phyloP scores from a whole-genome alignment of 768 basidiomycete genomes.

The Cantharellus anzutake region DNA sequence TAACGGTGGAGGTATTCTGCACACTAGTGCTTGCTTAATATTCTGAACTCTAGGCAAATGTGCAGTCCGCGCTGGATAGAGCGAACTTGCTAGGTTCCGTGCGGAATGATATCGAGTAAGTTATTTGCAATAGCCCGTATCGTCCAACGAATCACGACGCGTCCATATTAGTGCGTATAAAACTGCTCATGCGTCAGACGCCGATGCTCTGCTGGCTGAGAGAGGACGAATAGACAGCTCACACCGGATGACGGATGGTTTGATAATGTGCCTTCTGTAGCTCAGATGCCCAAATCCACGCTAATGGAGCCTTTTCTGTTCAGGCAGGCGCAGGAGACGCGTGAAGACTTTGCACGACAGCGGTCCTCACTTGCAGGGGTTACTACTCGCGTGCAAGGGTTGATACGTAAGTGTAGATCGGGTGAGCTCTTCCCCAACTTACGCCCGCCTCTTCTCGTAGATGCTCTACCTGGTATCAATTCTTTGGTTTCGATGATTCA shows the following conservation, averaged over 20 bases:
- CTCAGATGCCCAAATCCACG: no score
- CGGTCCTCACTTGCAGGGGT: slow-evolving; percentile 55
- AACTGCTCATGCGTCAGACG: slow-evolving; percentile 40
- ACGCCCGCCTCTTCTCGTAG: slow-evolving; percentile 20
- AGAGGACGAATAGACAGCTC: slow-evolving; percentile 79
- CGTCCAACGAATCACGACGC: not conserved
- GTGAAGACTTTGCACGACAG: slow-evolving; percentile 79
- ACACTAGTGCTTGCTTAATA: not conserved
- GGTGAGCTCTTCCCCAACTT: not conserved
- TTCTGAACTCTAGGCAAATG: slow-evolving; percentile 34
- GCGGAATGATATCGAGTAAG: slow-evolving; percentile 88
- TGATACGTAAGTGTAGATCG: slow-evolving; percentile 41
- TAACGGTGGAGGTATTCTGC: not conserved
- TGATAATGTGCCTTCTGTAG: slow-evolving; percentile 46
- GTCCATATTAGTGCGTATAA: slow-evolving; percentile 55
- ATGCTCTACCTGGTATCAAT: slow-evolving; percentile 87
- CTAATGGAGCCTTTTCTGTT: not conserved
- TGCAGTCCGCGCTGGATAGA: slow-evolving; percentile 66
- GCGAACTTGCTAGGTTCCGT: slow-evolving; percentile 79
- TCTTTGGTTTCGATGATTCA: slow-evolving; percentile 84
- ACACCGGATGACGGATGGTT: slow-evolving; percentile 85
- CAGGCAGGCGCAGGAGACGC: slow-evolving; percentile 95
- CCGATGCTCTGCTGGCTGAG: slow-evolving; percentile 76
- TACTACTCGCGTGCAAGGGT: slow-evolving; percentile 65
- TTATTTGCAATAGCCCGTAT: slow-evolving; percentile 2